Base-by-base conservation (phyloP, 371 early-diverging fungal species). In the Mucor velutinosus region DNA sequence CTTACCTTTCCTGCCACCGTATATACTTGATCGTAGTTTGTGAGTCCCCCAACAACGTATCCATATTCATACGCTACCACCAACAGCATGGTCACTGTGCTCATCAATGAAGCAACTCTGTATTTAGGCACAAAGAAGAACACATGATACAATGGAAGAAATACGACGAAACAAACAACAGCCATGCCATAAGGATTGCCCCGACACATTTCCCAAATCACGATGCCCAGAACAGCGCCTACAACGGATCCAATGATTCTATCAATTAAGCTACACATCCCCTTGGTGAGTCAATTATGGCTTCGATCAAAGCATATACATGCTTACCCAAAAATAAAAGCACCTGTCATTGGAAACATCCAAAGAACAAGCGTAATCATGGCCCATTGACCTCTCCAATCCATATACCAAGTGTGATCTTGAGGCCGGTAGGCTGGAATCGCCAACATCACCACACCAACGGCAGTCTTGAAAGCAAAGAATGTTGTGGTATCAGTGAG, bases 381-480 rank as follows among this genome's bases (percentile, higher is more conserved):
- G 8, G 76, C 74, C 82, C 82, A 82, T 63, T 82, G 79, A 1
- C 79, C 79, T 55, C 76, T 64, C 82, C 82, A 82, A 7, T 71
- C 62, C 30, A 62, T 61, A 58, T 73, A 81, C 81, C 81, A 81
- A 1, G 8, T 62, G 7, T 70, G 73, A 51, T 70, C 69, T 8
- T 71, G 49, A 2, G 72, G 43, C 6, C 73, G 39, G 58, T 62
- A 82, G 0, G 75, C 74, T 0, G 82, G 82, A 11, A 80, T 58
- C 0, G 78, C 76, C 17, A 79, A 19, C 35, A 82, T 39, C 5
- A 79, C 78, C 0, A 76, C 70, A 15, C 80, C 82, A 0, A 75
- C 56, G 5, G 80, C 78, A 2, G 78, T 74, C 37, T 82, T 82
- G 32, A 82, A 65, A 0, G 78, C 75, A 67, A 76, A 74, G 6